These are phyloP conservation scores for Anisogramma anomala DNA, from an alignment of 2,329 filamentous ascomycete species.

Conservation along the genomic window DNA sequence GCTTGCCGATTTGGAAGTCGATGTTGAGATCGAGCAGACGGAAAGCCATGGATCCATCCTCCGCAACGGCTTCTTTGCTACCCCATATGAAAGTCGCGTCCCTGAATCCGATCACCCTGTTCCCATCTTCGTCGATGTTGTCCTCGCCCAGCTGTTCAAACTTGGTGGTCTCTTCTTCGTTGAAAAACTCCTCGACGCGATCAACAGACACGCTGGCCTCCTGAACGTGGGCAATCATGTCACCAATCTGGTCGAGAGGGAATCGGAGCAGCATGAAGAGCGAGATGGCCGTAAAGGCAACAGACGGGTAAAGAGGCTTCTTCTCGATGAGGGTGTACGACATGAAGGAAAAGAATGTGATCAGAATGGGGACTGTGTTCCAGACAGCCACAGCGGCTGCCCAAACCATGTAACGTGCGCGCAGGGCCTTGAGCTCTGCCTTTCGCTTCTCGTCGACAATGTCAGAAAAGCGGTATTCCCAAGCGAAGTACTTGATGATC, in stretches of 20 bases:
- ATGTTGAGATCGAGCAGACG: slow-evolving; percentile 73
- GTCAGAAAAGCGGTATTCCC: slow-evolving; percentile 82
- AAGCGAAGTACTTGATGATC: slow-evolving; percentile 99
- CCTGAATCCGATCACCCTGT: slow-evolving; percentile 71
- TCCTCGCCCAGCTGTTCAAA: slow-evolving; percentile 70
- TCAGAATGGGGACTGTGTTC: slow-evolving; percentile 90
- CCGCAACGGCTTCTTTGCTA: slow-evolving; percentile 46
- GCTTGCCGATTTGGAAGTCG: slow-evolving; percentile 69
- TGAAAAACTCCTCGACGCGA: slow-evolving; percentile 87
- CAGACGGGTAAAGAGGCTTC: slow-evolving; percentile 79
- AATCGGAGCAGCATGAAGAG: slow-evolving; percentile 90
- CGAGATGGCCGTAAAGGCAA: slow-evolving; percentile 92
- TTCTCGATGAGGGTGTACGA: slow-evolving; percentile 84
- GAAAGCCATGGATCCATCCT: slow-evolving; percentile 63
- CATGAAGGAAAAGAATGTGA: slow-evolving; percentile 93
- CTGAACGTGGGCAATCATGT: slow-evolving; percentile 97
- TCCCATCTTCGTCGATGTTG: slow-evolving; percentile 55
- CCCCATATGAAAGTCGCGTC: slow-evolving; percentile 86
- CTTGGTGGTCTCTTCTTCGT: slow-evolving; percentile 91
- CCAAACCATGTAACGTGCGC: slow-evolving; percentile 82
- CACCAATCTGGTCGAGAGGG: slow-evolving; percentile 86
- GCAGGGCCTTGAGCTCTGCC: slow-evolving; percentile 65
- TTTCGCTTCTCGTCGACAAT: slow-evolving; percentile 82
- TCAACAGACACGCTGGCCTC: slow-evolving; percentile 95
- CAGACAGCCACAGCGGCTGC: slow-evolving; percentile 83